phyloP scores from a whole-genome alignment of 495 filamentous ascomycete species.

The Acidomyces sp. region DNA sequence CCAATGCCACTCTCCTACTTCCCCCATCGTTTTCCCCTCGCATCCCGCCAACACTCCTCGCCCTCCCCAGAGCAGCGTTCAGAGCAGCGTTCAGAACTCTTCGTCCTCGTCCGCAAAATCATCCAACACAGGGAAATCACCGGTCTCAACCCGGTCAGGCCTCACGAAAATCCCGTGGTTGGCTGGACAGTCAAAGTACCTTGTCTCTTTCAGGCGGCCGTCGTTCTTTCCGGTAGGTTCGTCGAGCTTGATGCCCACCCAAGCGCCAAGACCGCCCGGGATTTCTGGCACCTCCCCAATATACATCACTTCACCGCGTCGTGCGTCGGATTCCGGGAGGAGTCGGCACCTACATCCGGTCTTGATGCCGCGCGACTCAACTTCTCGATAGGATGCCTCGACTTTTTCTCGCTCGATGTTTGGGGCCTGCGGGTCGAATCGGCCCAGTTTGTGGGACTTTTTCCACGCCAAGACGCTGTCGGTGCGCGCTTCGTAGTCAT shows the following conservation, averaged over 20 bases:
- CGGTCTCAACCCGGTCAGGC: slow-evolving; percentile 78
- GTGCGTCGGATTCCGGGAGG: slow-evolving; percentile 43
- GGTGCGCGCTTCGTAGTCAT: slow-evolving; percentile 67
- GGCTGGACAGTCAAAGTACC: slow-evolving; percentile 77
- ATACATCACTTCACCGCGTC: slow-evolving; percentile 72
- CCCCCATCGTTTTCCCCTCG: too few relatives aligned
- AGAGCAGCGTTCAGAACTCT: slow-evolving; percentile 14
- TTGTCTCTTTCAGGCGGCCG: slow-evolving; percentile 78
- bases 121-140: slow-evolving; percentile 59
- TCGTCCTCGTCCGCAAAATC: slow-evolving; percentile 59
- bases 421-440: slow-evolving; percentile 79
- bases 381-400: slow-evolving; percentile 48
- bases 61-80: too few relatives aligned
- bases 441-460: slow-evolving; percentile 75
- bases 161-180: slow-evolving; percentile 84
- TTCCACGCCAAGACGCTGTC: slow-evolving; percentile 93
- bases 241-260: slow-evolving; percentile 82
- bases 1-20: too few relatives aligned
- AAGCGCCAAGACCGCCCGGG: slow-evolving; percentile 48
- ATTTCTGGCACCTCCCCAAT: slow-evolving; percentile 74
- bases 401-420: slow-evolving; percentile 51
- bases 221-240: slow-evolving; percentile 82
- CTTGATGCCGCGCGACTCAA: slow-evolving; percentile 48
- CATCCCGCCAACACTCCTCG: too few relatives aligned
- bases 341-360: slow-evolving; percentile 54